phyloP scores from a whole-genome alignment of 1,284 basidiomycete genomes.

The Sporisorium sorghi region DNA sequence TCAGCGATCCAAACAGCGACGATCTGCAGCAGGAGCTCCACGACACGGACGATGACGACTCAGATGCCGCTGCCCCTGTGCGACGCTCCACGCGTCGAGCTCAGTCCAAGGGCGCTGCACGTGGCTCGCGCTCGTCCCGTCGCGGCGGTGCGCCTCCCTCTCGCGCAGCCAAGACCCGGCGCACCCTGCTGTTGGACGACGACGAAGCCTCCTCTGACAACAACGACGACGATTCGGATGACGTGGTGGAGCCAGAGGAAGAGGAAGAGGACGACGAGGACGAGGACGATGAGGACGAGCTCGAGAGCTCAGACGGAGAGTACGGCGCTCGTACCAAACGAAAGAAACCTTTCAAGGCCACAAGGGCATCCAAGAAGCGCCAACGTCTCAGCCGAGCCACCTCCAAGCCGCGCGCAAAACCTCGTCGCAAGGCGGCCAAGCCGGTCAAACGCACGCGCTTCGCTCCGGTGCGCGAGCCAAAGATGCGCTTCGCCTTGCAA shows the following conservation, averaged over 20 bases:
- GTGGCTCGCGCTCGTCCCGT: neutral
- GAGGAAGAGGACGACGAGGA: constrained; percentile 8
- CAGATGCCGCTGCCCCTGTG: constrained; percentile 8
- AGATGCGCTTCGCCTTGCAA: constrained; percentile 39
- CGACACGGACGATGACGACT: constrained; percentile 22
- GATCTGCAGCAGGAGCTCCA: constrained; percentile 15
- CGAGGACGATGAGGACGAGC: constrained; percentile 32
- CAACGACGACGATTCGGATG: neutral
- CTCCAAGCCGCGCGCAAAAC: constrained; percentile 2
- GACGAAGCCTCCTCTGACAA: constrained; percentile 16
- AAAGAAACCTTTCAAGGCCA: constrained; percentile 13
- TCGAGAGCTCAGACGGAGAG: constrained; percentile 20
- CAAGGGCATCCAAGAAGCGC: constrained; percentile 22
- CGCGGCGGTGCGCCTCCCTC: neutral
- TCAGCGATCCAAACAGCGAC: constrained; percentile 5
- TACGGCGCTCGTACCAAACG: constrained; percentile 13
- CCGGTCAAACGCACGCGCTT: constrained; percentile 7
- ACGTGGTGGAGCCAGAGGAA: constrained; percentile 6
- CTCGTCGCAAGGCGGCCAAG: constrained; percentile 18
- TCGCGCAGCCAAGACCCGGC: constrained; percentile 1
- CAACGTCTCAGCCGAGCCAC: constrained; percentile 9
- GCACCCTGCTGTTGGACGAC: constrained; percentile 5
- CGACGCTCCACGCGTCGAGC: constrained; percentile 18
- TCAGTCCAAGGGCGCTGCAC: constrained; percentile 2
- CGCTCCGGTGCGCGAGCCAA: constrained; percentile 3